Evolutionary conservation across 1,284 basidiomycete genomes (phyloP), one percentile per base, ranked within the genome.

Genomic region (Ustilago lituana): DNA sequence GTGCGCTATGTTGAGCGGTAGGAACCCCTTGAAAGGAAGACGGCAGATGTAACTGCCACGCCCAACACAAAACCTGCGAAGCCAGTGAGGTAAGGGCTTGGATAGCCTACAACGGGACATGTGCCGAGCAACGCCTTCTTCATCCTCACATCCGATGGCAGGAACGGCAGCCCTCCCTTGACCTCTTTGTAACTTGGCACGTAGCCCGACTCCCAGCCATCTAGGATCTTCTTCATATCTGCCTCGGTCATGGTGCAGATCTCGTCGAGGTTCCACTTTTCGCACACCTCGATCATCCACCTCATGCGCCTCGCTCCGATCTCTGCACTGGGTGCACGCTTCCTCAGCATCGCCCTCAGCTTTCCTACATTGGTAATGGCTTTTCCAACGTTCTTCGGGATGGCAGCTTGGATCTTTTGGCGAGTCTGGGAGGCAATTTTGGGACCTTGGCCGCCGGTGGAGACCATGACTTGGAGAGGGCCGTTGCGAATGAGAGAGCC

Each of bases 241-340:
- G 80, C 83, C 27, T 90, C 87, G 77, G 90, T 87, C 75, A 93
- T 84, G 52, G 82, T 74, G 10, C 87, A 87, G 41, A 93, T 86
- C 58, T 93, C 89, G 54, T 90, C 89, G 83, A 93, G 85, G 24
- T 87, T 84, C 91, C 94, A 98, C 32, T 85, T 83, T 63, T 93
- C 92, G 83, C 94, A 97, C 5, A 97, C 85, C 52, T 88, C 87
- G 24, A 91, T 89, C 92, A 98, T 97, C 94, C 94, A 98, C 69
- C 87, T 86, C 95, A 98, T 98, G 78, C 95, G 86, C 78, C 85
- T 85, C 77, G 87, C 87, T 41, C 91, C 88, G 45, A 90, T 74
- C 38, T 86, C 84, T 9, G 90, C 89, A n/a, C 91, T 93, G 2
- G 90, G 90, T 11, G 89, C 91, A 29, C 88, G 85, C 74, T 88